Evolutionary conservation across 768 basidiomycete genomes (phyloP), one percentile per base, ranked within the genome.

Genomic region (Tubosaeta sp.): DNA sequence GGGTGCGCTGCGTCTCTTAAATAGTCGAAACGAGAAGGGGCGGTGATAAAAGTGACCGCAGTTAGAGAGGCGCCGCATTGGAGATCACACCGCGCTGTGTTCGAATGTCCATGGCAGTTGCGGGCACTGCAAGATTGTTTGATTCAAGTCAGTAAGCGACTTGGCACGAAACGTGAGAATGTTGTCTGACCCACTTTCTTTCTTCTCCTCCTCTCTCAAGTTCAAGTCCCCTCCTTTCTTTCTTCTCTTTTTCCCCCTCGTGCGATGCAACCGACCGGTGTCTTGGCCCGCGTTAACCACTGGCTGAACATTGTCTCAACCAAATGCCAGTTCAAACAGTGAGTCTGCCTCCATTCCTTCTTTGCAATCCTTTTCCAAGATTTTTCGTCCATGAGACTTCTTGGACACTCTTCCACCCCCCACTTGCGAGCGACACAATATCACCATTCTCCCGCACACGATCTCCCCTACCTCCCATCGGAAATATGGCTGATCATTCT

Each of bases 401-500:
- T 29, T 38, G 65, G 66, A 27, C 49, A 33, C 12, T 29, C 38
- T 10, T 39, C 17, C 37, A 8, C 49, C 32, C 51, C 42, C 32
- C 29, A 43, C 25, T 34, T 38, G 11, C 58, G 55, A 25, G 54
- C 32, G 42, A 54, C 43, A 39, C 68, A 52, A 14, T 58, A 55
- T 41, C 57, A 56, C 48, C 63, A 70, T 50, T 52, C 67, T 10
- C 67, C 67, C 1, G 67, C 69, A 16, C 69, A 62, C 38, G 67
- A 69, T 50, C 65, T 73, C n/a, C 76, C 75, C 14, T 55, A 66
- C 51, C 73, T 86, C 13, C 86, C 86, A 0, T 63, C 76, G 2
- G 86, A 88, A 58, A 62, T 88, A 7, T 88, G 86, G 86, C 69
- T 79, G n/a, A 65, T 77, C 59, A 78, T 88, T 52, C 69, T 88